Evolutionary conservation across 164 flowering plant species (phyloP), one percentile per base, ranked within the genome.

Genomic region (Magnolia officinalis): DNA sequence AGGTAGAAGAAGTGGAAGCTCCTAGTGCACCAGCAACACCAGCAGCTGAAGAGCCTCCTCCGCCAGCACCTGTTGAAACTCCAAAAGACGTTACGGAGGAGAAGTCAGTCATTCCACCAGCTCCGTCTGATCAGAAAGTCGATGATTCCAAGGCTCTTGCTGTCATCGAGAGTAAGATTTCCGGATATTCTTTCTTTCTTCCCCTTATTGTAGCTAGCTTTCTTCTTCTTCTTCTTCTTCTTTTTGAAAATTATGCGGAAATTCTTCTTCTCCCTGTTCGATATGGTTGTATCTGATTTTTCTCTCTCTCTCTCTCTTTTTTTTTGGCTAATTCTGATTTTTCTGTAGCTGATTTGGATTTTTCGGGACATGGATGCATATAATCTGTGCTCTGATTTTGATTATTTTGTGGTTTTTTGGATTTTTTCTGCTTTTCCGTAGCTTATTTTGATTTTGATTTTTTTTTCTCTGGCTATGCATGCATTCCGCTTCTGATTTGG

Each of bases 121-220:
- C 45, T 26, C 71, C 84, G 31, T 50, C 66, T 7, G 81, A 73
- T 66, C 83, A 75, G 59, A 86, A 82, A 69, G 76, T 71, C 52
- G 89, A 86, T 14, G 90, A 86, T 18, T 76, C 91, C 75, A 89
- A 88, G 78, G 88, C 91, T 78, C 83, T 87, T 21, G 83, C 87
- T 3, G 75, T 83, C 0, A 84, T 84, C 61, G 92, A 86, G 37
- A 87, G 89, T 88, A 84, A 75, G 78, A 23, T 65, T 68, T 63
- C 50, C 18, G 67, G 23, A 9, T 10, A 16, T 52, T 72, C n/a
- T 19, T 70, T 19, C 21, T 55, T 50, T 64, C 31, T 74, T 52
- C 50, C 59, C 18, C 59, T 59, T n/a, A 4, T 31, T 71, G 52
- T 24, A 16, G 1, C 24, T 26, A 24, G 26, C 26, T 24, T 24